These are phyloP conservation scores for Cladophialophora exuberans DNA, from an alignment of 2,329 filamentous ascomycete genomes.

Conservation along the genomic window DNA sequence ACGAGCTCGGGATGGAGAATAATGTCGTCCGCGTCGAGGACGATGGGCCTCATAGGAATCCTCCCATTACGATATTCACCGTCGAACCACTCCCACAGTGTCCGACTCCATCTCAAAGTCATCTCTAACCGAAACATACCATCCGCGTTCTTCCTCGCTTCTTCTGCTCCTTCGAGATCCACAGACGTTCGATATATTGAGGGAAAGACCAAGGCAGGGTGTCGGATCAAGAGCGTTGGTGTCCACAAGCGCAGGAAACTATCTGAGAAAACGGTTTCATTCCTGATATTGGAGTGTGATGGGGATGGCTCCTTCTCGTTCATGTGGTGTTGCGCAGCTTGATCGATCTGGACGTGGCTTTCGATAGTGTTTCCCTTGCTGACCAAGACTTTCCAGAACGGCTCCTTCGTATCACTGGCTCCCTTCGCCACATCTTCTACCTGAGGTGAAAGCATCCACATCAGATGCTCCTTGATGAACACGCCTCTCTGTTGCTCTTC, in stretches of 20 bases:
- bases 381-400: conserved; percentile 26
- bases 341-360: background rate
- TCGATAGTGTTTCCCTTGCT: background rate
- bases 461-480: conserved; percentile 44
- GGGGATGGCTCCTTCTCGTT: background rate
- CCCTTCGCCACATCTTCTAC: conserved; percentile 8
- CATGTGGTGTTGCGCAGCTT: background rate
- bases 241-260: conserved; percentile 40
- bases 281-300: conserved; percentile 31
- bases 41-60: conserved; percentile 29
- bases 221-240: conserved; percentile 43
- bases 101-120: conserved; percentile 38
- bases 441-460: conserved; percentile 27
- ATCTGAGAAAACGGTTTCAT: conserved; percentile 42
- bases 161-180: conserved; percentile 27
- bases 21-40: conserved; percentile 45
- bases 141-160: conserved; percentile 24
- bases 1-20: conserved; percentile 41
- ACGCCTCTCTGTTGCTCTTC: conserved; percentile 35
- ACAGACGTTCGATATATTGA: conserved; percentile 41
- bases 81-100: conserved; percentile 42
- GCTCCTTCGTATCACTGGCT: background rate
- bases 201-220: conserved; percentile 45
- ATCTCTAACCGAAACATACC: conserved; percentile 33
- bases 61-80: conserved; percentile 25